Base-by-base conservation (phyloP, 805 yeast genomes). In the Spathaspora passalidarum region DNA sequence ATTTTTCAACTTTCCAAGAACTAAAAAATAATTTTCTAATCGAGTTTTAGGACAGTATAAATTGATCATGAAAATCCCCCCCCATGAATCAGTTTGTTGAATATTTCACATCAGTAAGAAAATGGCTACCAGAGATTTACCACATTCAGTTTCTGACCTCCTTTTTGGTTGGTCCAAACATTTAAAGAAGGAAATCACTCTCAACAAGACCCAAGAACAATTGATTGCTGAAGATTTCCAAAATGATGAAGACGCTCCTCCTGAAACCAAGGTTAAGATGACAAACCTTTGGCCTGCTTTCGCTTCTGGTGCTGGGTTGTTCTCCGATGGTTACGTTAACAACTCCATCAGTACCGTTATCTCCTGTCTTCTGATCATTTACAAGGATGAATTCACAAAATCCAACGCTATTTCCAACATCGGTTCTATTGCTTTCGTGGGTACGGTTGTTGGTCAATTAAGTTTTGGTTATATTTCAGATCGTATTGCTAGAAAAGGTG, bases 281-380 rank as follows among this genome's bases (percentile, higher is more conserved):
- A 58, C 49, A 18, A 56, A 49, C 16, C 50, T 60, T 18, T 78
- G 88, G 84, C 82, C 92, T 5, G 81, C 87, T 42, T 72, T 86
- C 45, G 83, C 88, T 10, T 83, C 96, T 1, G 97, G 97, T 51
- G 94, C 96, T 0, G 97, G 97, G 45, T 74, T 91, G 40, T 90
- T 91, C 66, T 84, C 95, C 34, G 97, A 91, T 66, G 97, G 97
- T 45, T 91, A 90, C 62, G 85, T 88, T 50, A 90, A 89, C 64
- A 88, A 87, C 67, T 82, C 94, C 45, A 86, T 88, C 46, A 79
- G 88, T 48, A 78, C 94, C 9, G 95, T 85, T 16, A 75, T 83
- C 32, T 80, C 91, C 14, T 82, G 91, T 69, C 72, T 91, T 51
- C 62, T 76, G n/a, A 67, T 60, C 2, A 70, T 90, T 34, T 91